Conservation (phyloP, 192 early-diverging fungal species). For the Backusella tuberculispora region DNA sequence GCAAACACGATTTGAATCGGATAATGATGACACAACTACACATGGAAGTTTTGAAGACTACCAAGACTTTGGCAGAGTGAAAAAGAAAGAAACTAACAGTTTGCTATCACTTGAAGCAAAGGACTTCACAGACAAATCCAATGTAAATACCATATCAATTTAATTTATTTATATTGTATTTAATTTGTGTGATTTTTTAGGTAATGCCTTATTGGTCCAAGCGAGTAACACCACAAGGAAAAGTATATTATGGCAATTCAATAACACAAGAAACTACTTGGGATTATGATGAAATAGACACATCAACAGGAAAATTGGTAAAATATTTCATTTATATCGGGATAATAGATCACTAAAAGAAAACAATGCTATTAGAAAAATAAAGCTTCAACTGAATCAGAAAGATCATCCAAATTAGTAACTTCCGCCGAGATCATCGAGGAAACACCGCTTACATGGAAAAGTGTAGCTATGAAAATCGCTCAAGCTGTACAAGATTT, state of each 20-base stretch:
- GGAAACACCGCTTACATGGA: conserved; percentile 23
- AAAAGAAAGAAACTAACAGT: background rate
- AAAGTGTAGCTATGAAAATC: conserved; percentile 26
- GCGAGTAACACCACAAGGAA: conserved; percentile 53
- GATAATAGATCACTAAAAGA: background rate
- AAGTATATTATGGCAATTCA: conserved; percentile 61
- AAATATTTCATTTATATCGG: background rate
- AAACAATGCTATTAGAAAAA: background rate
- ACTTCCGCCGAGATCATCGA: conserved; percentile 14
- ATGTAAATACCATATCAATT: background rate
- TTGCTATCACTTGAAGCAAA: background rate
- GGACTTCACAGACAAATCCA: background rate
- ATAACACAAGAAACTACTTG: conserved; percentile 63
- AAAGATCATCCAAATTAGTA: conserved; percentile 3
- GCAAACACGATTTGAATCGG: background rate
- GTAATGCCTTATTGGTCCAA: conserved; percentile 60
- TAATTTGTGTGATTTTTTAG: conserved; percentile 16
- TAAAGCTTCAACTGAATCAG: background rate
- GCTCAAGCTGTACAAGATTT: conserved; percentile 30
- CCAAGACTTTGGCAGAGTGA: conserved; percentile 8
- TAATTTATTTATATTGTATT: conserved; percentile 4
- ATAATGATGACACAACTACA: conserved; percentile 2
- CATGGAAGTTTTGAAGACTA: conserved; percentile 7
- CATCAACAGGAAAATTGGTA: conserved; percentile 49
- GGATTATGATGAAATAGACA: conserved; percentile 55